These are phyloP conservation scores for Bolboschoenoplectus hybrid DNA, from an alignment of 202 grass and related monocot species.

Conservation along the genomic window DNA sequence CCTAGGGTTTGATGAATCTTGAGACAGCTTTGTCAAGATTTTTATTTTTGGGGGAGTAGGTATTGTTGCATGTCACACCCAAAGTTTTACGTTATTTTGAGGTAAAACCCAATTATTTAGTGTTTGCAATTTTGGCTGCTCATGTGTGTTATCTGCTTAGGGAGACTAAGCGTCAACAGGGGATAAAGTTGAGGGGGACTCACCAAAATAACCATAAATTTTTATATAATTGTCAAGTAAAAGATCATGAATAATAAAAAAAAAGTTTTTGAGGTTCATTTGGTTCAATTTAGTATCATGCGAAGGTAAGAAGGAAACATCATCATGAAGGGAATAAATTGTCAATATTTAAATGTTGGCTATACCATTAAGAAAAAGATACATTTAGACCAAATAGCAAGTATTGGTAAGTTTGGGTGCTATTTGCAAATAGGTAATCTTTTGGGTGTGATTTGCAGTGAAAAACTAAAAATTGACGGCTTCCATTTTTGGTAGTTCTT, in stretches of 20 bases:
- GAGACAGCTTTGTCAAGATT: conserved; percentile 15
- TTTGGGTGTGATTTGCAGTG: conserved; percentile 20
- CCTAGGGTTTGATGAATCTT: conserved; percentile 48
- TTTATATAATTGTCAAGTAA: conserved; percentile 5
- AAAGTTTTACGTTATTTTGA: conserved; percentile 32
- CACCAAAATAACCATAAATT: neutral
- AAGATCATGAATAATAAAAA: neutral
- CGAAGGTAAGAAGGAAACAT: neutral
- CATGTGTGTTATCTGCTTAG: neutral
- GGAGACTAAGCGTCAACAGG: neutral
- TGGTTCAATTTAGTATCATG: neutral
- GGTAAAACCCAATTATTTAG: conserved; percentile 20
- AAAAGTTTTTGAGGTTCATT: neutral
- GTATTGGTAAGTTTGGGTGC: conserved; percentile 19
- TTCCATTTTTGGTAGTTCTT: conserved; percentile 48
- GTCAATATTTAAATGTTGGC: neutral
- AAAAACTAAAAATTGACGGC: neutral
- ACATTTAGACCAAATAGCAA: neutral
- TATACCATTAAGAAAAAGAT: neutral
- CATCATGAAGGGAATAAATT: conserved; percentile 21
- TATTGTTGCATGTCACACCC: conserved; percentile 25
- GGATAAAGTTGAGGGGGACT: neutral
- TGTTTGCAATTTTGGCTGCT: conserved; percentile 38
- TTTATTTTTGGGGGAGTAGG: conserved; percentile 13
- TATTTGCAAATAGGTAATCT: conserved; percentile 23